Conservation (phyloP, 148 eudicot species). For the Chenopodium quinoa region DNA sequence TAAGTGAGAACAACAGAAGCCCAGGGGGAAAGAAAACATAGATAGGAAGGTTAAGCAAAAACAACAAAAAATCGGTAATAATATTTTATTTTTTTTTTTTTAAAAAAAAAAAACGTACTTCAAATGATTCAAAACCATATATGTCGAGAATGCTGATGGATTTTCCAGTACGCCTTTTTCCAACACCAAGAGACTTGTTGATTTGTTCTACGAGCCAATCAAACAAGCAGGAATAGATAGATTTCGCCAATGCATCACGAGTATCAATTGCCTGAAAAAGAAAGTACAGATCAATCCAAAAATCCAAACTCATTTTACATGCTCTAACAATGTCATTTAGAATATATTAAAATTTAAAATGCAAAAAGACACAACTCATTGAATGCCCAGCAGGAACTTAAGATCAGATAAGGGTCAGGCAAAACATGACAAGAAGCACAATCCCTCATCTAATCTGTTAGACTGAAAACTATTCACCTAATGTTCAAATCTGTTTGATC, state of each 20-base stretch:
- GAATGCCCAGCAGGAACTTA: neutral
- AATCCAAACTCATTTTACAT: slow-evolving; percentile 15
- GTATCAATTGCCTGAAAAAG: slow-evolving; percentile 77
- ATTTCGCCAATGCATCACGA: slow-evolving; percentile 96
- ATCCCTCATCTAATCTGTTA: neutral
- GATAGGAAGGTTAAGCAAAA: too few relatives aligned
- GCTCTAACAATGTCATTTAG: neutral
- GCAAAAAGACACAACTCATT: slow-evolving; percentile 2
- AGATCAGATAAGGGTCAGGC: neutral
- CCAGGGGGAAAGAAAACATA: neutral
- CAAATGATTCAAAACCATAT: slow-evolving; percentile 97
- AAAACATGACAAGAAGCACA: neutral
- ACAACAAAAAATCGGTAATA: too few relatives aligned
- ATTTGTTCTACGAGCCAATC: slow-evolving; percentile 99
- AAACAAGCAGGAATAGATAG: slow-evolving; percentile 92
- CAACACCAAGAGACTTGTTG: slow-evolving; percentile 88
- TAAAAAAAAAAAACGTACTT: slow-evolving; percentile 42
- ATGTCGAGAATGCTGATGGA: slow-evolving; percentile 99
- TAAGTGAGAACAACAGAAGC: neutral
- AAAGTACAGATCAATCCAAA: slow-evolving; percentile 1
- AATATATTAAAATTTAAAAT: neutral
- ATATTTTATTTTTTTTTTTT: too few relatives aligned
- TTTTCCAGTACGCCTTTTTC: slow-evolving; percentile 88
- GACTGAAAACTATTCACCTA: neutral
- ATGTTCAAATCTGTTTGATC: neutral